Evolutionary conservation across 495 filamentous ascomycete genomes (phyloP), one percentile per base, ranked within the genome.

Genomic region (Penicillium nucicola): DNA sequence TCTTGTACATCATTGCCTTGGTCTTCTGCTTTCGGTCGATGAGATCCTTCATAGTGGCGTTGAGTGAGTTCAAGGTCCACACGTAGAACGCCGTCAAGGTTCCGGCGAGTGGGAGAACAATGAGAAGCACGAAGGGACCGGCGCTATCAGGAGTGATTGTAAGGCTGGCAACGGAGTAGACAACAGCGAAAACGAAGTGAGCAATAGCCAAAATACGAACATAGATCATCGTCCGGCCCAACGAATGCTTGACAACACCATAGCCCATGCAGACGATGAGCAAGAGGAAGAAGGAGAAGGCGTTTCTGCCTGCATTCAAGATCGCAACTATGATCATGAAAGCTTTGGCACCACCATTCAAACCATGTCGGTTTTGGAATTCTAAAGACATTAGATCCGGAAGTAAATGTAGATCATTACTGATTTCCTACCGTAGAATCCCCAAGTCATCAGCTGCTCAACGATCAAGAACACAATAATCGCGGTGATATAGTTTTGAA

Each of bases 241-340:
- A 77, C n/a, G 84, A 88, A 5, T 85, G 92, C 67, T 97, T 97
- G 52, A 97, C 93, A 18, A 99, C 93, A 60, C 93, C 93, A 56
- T 99, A 99, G 39, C 93, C 93, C 93, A 99, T 97, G 68, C 93
- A 99, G 19, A 97, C 93, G 50, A 99, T 99, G 22, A 99, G 84
- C 1, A 99, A 85, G 23, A 99, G 80, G 77, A 99, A 97, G 77
- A 99, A 99, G 18, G 92, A 97, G 68, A 99, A 97, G 1, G 92
- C 95, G 64, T 97, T 99, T 48, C 93, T 83, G 36, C 81, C 89
- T 5, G 93, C 93, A 66, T 96, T 97, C 17, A 99, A 80, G 38
- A 97, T 76, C 45, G 90, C 89, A 8, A 96, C 95, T 30, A 97
- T 70, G 14, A 96, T 78, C 77, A 99, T 87, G 34, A 97, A 74